Conservation (phyloP, 768 basidiomycete genomes). For the Termitomyces sp. region DNA sequence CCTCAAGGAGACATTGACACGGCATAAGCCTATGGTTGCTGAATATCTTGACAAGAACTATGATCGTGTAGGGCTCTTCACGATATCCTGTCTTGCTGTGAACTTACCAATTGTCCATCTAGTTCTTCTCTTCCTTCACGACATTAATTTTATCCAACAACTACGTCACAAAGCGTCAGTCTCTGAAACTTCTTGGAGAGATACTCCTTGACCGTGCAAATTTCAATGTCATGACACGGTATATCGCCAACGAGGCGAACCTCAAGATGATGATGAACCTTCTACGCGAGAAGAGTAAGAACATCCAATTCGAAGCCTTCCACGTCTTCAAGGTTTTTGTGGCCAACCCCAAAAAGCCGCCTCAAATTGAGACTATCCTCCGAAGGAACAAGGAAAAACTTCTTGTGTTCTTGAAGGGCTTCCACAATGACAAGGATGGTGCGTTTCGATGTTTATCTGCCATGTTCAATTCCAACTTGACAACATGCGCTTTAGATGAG, state of each 20-base stretch:
- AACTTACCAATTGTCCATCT: slow-evolving; percentile 2
- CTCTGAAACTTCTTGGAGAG: slow-evolving; percentile 95
- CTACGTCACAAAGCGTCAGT: slow-evolving; percentile 99
- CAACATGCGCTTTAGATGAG: slow-evolving; percentile 54
- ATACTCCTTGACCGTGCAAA: slow-evolving; percentile 97
- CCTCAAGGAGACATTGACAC: slow-evolving; percentile 93
- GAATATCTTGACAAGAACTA: slow-evolving; percentile 97
- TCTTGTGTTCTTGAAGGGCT: slow-evolving; percentile 80
- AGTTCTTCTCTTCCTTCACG: slow-evolving; percentile 97
- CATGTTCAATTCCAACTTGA: not conserved
- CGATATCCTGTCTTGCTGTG: not conserved
- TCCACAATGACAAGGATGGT: slow-evolving; percentile 99
- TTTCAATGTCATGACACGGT: slow-evolving; percentile 97
- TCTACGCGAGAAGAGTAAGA: slow-evolving; percentile 96
- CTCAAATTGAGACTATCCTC: slow-evolving; percentile 88
- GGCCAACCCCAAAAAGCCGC: slow-evolving; percentile 98
- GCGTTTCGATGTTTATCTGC: slow-evolving; percentile 17
- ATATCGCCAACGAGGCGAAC: slow-evolving; percentile 92
- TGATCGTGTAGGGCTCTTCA: slow-evolving; percentile 65
- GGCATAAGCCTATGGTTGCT: slow-evolving; percentile 98
- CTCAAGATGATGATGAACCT: slow-evolving; percentile 99
- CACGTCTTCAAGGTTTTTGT: slow-evolving; percentile 99
- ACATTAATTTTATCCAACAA: slow-evolving; percentile 89
- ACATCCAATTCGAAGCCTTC: slow-evolving; percentile 99
- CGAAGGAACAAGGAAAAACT: slow-evolving; percentile 93